A percentile compares a stretch with the other conserved stretches of the same genome.
These are phyloP conservation scores for Sphaerulina vaccinii DNA, from an alignment of 2,329 filamentous ascomycete species.

Conservation along the genomic window DNA sequence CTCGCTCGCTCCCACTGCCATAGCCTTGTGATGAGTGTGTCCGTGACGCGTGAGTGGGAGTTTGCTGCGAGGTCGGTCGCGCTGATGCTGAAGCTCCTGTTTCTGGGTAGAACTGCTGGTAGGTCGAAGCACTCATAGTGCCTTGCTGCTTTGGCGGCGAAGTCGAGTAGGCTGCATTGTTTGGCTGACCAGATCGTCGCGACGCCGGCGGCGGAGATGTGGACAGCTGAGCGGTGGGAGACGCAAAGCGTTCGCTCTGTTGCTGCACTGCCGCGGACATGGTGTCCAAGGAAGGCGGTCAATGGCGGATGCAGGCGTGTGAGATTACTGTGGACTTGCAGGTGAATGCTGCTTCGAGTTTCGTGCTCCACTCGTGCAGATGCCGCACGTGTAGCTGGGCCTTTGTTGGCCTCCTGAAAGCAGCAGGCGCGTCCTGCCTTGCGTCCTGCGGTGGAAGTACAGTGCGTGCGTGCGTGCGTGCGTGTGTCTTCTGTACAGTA, in stretches of 20 bases:
- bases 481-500: neutral
- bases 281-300: conserved; percentile 17
- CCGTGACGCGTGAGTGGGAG: conserved; percentile 24
- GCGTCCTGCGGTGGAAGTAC: no score
- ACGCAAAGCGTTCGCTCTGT: conserved; percentile 17
- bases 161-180: conserved; percentile 44
- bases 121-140: conserved; percentile 70
- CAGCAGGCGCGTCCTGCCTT: neutral
- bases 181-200: conserved; percentile 18
- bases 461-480: neutral
- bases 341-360: neutral
- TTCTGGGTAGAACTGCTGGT: conserved; percentile 61
- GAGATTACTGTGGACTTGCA: neutral
- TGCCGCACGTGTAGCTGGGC: neutral
- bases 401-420: neutral
- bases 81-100: conserved; percentile 23
- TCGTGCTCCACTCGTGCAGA: neutral
- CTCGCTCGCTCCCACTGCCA: conserved; percentile 39
- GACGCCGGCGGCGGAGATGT: conserved; percentile 21
- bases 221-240: conserved; percentile 19
- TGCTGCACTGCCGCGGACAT: conserved; percentile 26
- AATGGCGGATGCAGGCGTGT: conserved; percentile 5
- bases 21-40: conserved; percentile 39
- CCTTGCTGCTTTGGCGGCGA: conserved; percentile 44
- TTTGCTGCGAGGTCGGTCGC: conserved; percentile 29